Percentiles rank a stretch among this genome's conserved stretches.
phyloP scores from a whole-genome alignment of 192 early-diverging fungal genomes.

The Backusella circina region DNA sequence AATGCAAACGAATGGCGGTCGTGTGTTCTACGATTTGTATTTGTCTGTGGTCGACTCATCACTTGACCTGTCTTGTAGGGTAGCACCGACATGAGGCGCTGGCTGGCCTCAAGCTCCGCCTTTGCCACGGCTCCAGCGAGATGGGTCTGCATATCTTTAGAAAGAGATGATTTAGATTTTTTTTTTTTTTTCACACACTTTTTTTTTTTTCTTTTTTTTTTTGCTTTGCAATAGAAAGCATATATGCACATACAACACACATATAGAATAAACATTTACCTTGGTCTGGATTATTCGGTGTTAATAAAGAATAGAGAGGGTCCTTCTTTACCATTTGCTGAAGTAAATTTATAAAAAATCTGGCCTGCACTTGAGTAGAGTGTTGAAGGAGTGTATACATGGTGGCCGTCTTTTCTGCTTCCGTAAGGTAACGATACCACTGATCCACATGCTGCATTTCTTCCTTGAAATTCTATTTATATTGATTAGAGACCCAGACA shows the following conservation, averaged over 20 bases:
- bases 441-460: slow-evolving; percentile 93
- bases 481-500: not conserved
- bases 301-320: slow-evolving; percentile 55
- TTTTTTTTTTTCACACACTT: not conserved
- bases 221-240: not conserved
- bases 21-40: slow-evolving; percentile 17
- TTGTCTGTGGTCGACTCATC: slow-evolving; percentile 8
- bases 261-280: slow-evolving; percentile 27
- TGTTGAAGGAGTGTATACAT: slow-evolving; percentile 91
- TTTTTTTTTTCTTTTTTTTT: not conserved
- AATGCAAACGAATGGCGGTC: slow-evolving; percentile 38
- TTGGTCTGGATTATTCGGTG: slow-evolving; percentile 49
- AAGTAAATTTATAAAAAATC: slow-evolving; percentile 92
- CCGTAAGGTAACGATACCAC: slow-evolving; percentile 90
- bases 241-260: slow-evolving; percentile 1
- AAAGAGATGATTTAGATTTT: too few species aligned
- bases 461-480: slow-evolving; percentile 67
- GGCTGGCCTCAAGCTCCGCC: slow-evolving; percentile 51
- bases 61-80: slow-evolving; percentile 37
- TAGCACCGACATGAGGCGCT: slow-evolving; percentile 26
- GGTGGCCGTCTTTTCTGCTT: slow-evolving; percentile 88
- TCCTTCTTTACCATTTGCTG: slow-evolving; percentile 93
- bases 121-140: slow-evolving; percentile 50
- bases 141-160: slow-evolving; percentile 47
- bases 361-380: slow-evolving; percentile 85